A percentile compares a stretch with the other conserved stretches of the same genome.
Evolutionary conservation across 768 basidiomycete genomes (phyloP).

Genomic region (Amanita brunnescens): DNA sequence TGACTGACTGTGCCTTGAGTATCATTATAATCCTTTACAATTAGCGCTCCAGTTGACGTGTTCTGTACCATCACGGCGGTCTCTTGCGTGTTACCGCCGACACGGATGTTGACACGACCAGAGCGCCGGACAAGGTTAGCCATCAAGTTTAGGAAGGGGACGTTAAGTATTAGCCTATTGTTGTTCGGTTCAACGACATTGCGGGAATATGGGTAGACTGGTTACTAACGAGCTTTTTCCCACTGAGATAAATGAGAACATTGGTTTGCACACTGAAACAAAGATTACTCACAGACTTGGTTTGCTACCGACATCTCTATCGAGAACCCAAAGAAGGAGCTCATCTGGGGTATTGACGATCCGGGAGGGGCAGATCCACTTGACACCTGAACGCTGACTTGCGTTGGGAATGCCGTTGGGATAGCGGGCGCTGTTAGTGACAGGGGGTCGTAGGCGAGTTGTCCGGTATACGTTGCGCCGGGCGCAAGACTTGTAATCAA

Average conservation of each 20-base stretch:
- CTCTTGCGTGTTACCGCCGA: conserved; percentile 81
- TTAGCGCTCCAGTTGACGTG: conserved; percentile 36
- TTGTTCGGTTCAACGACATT: not conserved
- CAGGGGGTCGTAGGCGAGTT: conserved; percentile 24
- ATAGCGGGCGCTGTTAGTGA: conserved; percentile 21
- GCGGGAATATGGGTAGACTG: conserved; percentile 15
- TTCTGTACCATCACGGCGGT: conserved; percentile 41
- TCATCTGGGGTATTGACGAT: conserved; percentile 32
- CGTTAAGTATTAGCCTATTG: conserved; percentile 33
- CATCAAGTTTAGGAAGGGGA: conserved; percentile 75
- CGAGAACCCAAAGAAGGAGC: conserved; percentile 66
- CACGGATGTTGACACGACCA: conserved; percentile 53
- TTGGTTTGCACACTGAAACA: not conserved
- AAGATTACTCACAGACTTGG: conserved; percentile 26
- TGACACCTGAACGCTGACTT: conserved; percentile 3
- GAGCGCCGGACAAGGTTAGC: conserved; percentile 58
- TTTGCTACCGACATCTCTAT: conserved; percentile 69
- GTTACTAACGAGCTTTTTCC: conserved; percentile 37
- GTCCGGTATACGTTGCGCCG: conserved; percentile 30
- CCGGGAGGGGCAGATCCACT: conserved; percentile 10
- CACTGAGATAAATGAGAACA: conserved; percentile 22
- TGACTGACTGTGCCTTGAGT: conserved; percentile 7
- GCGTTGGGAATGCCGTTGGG: conserved; percentile 10
- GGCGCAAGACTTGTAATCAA: conserved; percentile 39
- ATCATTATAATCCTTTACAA: conserved; percentile 32